Evolutionary conservation across 768 basidiomycete species (phyloP).

Genomic region (Hydnomerulius pinastri): DNA sequence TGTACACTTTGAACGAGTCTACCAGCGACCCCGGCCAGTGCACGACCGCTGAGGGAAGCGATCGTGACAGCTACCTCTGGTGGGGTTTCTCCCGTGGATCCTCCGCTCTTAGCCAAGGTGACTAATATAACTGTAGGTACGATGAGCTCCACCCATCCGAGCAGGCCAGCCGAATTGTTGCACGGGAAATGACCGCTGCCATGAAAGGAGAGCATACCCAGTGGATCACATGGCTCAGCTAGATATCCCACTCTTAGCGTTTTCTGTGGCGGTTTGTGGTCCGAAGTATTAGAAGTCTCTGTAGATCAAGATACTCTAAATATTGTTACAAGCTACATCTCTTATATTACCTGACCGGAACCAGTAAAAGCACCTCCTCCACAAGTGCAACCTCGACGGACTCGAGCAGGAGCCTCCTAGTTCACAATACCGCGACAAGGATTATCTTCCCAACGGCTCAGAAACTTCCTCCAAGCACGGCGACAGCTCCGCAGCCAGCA

Average conservation of each 20-base stretch:
- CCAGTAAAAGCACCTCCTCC: too few relatives aligned
- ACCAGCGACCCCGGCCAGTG: conserved; percentile 32
- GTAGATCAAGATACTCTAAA: too few relatives aligned
- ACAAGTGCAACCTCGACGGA: too few relatives aligned
- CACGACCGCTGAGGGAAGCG: conserved; percentile 38
- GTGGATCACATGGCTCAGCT: conserved; percentile 56
- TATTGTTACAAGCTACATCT: too few relatives aligned
- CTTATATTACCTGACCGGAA: too few relatives aligned
- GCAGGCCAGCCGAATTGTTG: conserved; percentile 56
- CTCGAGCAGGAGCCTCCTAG: too few relatives aligned
- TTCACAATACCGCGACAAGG: too few relatives aligned
- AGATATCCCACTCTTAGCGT: too few relatives aligned
- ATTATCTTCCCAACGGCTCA: conserved; percentile 1
- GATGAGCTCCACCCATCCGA: conserved; percentile 66
- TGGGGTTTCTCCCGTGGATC: conserved; percentile 35
- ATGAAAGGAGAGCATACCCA: conserved; percentile 44
- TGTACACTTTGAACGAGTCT: conserved; percentile 32
- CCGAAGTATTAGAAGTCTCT: too few relatives aligned
- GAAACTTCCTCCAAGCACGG: conserved; percentile 13
- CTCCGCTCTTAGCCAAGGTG: too few relatives aligned
- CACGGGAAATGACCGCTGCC: conserved; percentile 49
- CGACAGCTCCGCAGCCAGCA: conserved; percentile 40
- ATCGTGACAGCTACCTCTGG: conserved; percentile 62
- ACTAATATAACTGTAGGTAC: too few relatives aligned
- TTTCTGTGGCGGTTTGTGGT: too few relatives aligned